Base-by-base conservation (phyloP, 2,329 filamentous ascomycete species). In the Plenodomus lindquistii region DNA sequence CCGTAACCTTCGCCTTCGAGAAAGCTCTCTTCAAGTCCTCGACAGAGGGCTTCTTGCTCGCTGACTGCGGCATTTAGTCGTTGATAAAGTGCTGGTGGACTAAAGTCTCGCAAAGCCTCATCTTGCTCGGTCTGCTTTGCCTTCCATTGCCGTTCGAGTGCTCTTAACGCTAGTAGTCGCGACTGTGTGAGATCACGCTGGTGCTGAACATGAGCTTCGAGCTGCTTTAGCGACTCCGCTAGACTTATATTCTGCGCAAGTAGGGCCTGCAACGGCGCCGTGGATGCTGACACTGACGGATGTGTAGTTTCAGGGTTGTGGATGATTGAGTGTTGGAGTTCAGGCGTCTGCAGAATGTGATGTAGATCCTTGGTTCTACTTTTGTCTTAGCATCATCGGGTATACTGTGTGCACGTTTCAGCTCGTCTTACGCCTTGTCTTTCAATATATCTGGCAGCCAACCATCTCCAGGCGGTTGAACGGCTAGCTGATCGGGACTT, bases 121-220 rank as follows among this genome's bases (percentile, higher is more conserved):
- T 97, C 94, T 82, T 96, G 94, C 62, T 94, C 91, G 1, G 84
- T 80, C 72, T 97, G 90, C 72, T 94, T 95, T 59, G 88, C 84
- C 46, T 87, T 85, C 89, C 94, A 97, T 65, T 93, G 87, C n/a
- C 92, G 84, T 75, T 97, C 94, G 15, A 97, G 82, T 1, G 89
- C 89, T 63, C 93, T 89, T 18, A 94, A 84, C 10, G 89, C 82
- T 1, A 97, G 81, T 0, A 97, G 83, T 50, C 92, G 87, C 3
- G 90, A 87, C 67, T 96, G 91, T 0, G 89, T 88, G 1, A 82
- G 79, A 21, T 84, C 81, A 46, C 93, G 87, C 63, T 87, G 81
- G 55, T 81, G 81, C 10, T 73, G 69, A 11, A 86, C 73, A 51
- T 81, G 81, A 0, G 75, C 67, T 69, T 90, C 87, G 5, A 86